Evolutionary conservation across 2,329 filamentous ascomycete genomes (phyloP).

Genomic region (Hypoxylon sp.): DNA sequence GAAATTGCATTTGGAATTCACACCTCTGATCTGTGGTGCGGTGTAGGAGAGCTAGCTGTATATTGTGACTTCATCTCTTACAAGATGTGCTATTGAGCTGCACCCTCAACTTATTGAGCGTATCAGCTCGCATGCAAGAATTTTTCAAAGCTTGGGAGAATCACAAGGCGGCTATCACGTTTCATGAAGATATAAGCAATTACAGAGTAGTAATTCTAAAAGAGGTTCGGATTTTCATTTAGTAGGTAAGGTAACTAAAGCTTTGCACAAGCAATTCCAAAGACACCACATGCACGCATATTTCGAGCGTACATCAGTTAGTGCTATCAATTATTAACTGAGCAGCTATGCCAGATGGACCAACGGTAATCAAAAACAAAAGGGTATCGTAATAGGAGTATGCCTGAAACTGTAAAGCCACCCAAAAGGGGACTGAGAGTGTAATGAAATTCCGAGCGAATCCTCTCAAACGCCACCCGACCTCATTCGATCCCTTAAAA

Average conservation of each 20-base stretch:
- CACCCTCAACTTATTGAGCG: too few species aligned
- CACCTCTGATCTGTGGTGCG: not conserved
- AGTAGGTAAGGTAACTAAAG: not conserved
- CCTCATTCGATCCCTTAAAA: not conserved
- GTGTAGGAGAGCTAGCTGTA: not conserved
- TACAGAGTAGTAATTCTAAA: not conserved
- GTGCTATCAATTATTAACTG: not conserved
- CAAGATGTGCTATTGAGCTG: too few species aligned
- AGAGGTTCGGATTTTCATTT: not conserved
- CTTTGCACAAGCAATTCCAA: not conserved
- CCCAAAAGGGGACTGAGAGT: not conserved
- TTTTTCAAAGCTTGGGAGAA: too few species aligned
- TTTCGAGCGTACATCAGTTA: not conserved
- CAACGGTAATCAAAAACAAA: not conserved
- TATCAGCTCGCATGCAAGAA: too few species aligned
- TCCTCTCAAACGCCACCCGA: not conserved
- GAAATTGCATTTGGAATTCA: conserved; percentile 14
- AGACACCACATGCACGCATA: not conserved
- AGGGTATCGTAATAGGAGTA: conserved; percentile 19
- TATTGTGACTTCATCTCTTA: not conserved
- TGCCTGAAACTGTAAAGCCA: not conserved
- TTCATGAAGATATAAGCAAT: not conserved
- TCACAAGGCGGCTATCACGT: too few species aligned
- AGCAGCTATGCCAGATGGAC: not conserved
- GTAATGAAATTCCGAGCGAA: not conserved